Conservation (phyloP, 495 filamentous ascomycete species). For the Mycothermus thermophilus region DNA sequence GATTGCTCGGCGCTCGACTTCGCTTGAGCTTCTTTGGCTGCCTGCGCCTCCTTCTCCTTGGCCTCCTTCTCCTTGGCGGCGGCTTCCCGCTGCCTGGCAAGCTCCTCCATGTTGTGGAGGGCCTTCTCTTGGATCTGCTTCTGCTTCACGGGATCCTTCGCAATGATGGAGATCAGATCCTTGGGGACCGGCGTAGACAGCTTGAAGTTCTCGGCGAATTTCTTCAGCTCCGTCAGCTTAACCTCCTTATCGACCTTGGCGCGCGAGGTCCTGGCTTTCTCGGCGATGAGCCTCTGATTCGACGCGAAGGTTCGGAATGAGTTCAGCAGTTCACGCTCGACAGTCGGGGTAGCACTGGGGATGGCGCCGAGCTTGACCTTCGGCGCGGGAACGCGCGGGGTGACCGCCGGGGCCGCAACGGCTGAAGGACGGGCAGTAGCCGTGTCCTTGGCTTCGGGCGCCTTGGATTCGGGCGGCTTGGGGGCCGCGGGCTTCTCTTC, state of each 20-base stretch:
- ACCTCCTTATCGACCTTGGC: constrained; percentile 72
- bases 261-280: constrained; percentile 60
- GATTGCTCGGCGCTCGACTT: constrained; percentile 19
- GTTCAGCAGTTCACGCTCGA: constrained; percentile 62
- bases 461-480: constrained; percentile 24
- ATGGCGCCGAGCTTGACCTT: constrained; percentile 24
- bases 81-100: constrained; percentile 31
- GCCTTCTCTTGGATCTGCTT: constrained; percentile 82
- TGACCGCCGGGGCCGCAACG: constrained; percentile 18
- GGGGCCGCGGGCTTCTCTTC: not conserved
- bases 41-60: constrained; percentile 27
- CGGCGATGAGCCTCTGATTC: constrained; percentile 39
- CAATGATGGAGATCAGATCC: constrained; percentile 87
- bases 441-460: constrained; percentile 15
- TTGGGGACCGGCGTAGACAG: constrained; percentile 78
- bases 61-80: constrained; percentile 19
- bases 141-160: constrained; percentile 88
- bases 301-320: constrained; percentile 70
- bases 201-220: constrained; percentile 89
- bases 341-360: constrained; percentile 58
- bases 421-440: constrained; percentile 18
- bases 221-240: constrained; percentile 87
- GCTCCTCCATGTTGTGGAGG: constrained; percentile 49
- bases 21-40: constrained; percentile 21
- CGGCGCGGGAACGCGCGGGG: constrained; percentile 26